Evolutionary conservation across 164 flowering plant species (phyloP).

Genomic region (Annona cherimola): DNA sequence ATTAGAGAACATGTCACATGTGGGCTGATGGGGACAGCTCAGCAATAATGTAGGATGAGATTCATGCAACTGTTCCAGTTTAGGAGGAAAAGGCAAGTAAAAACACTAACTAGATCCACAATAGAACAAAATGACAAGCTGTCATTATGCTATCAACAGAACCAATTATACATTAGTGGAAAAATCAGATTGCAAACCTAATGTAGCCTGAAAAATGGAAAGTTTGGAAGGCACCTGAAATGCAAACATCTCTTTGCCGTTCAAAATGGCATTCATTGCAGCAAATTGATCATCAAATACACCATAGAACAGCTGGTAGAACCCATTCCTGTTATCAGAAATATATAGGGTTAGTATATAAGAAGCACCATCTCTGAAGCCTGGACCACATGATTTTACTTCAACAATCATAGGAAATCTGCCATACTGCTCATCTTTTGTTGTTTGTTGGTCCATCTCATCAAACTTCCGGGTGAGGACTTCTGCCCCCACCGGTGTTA

Average conservation of each 20-base stretch:
- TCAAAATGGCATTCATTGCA: constrained; percentile 77
- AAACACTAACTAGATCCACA: no score
- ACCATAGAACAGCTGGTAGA: constrained; percentile 70
- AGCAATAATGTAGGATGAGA: no score
- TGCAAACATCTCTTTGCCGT: constrained; percentile 75
- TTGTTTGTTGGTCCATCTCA: constrained; percentile 58
- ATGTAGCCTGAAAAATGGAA: no score
- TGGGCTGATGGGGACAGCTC: no score
- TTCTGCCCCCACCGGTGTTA: constrained; percentile 89
- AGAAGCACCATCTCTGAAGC: not conserved
- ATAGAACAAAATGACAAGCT: no score
- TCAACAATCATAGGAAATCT: not conserved
- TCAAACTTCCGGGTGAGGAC: constrained; percentile 89
- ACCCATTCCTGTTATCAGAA: constrained; percentile 52
- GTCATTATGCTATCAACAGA: no score
- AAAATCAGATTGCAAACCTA: no score
- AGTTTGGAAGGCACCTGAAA: constrained; percentile 43
- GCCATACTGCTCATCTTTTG: constrained; percentile 58
- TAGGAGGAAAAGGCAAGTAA: no score
- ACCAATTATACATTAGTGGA: no score
- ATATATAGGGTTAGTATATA: not conserved
- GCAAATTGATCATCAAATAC: constrained; percentile 83
- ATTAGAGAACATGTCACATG: no score
- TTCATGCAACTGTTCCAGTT: no score
- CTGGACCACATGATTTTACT: not conserved